Percentiles rank a stretch among this genome's conserved stretches.
Evolutionary conservation across 805 yeast genomes (phyloP).

Genomic region (Zygoascus flipseniorum): DNA sequence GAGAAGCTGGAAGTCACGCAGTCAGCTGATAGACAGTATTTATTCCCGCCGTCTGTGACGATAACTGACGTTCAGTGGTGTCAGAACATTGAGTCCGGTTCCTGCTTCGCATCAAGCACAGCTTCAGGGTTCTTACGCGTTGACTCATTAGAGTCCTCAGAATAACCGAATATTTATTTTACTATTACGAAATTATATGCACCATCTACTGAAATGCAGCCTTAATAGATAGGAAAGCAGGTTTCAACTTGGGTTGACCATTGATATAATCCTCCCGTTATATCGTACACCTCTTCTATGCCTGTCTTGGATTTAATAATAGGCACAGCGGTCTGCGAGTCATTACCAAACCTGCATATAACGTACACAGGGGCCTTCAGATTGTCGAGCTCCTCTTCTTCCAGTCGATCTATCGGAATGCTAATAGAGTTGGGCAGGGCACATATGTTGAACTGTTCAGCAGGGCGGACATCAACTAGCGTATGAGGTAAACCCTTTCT

Average conservation of each 20-base stretch:
- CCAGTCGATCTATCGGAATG: slow-evolving; percentile 21
- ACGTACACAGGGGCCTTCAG: slow-evolving; percentile 39
- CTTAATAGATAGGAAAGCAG: slow-evolving; percentile 52
- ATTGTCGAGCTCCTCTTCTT: slow-evolving; percentile 14
- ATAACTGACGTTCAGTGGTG: slow-evolving; percentile 52
- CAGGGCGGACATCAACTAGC: slow-evolving; percentile 73
- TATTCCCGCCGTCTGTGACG: slow-evolving; percentile 41
- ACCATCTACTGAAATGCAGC: not conserved
- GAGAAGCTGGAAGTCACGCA: slow-evolving; percentile 24
- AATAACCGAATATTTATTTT: slow-evolving; percentile 1
- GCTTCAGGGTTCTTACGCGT: slow-evolving; percentile 44
- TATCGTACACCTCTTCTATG: slow-evolving; percentile 47
- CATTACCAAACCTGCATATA: slow-evolving; percentile 84
- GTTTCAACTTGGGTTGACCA: slow-evolving; percentile 61
- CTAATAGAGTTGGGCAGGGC: slow-evolving; percentile 48
- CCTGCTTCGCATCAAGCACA: slow-evolving; percentile 45
- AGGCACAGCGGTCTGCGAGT: slow-evolving; percentile 70
- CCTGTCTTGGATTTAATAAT: slow-evolving; percentile 45
- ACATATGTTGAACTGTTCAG: slow-evolving; percentile 64
- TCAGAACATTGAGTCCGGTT: slow-evolving; percentile 37
- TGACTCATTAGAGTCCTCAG: slow-evolving; percentile 9
- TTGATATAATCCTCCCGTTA: slow-evolving; percentile 66
- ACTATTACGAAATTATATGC: not conserved
- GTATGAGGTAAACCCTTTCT: slow-evolving; percentile 18
- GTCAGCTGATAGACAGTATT: slow-evolving; percentile 20